Percentiles rank a stretch among this genome's conserved stretches.
Evolutionary conservation across 164 flowering plant genomes (phyloP).

Genomic region (Euptelea pleiosperma): DNA sequence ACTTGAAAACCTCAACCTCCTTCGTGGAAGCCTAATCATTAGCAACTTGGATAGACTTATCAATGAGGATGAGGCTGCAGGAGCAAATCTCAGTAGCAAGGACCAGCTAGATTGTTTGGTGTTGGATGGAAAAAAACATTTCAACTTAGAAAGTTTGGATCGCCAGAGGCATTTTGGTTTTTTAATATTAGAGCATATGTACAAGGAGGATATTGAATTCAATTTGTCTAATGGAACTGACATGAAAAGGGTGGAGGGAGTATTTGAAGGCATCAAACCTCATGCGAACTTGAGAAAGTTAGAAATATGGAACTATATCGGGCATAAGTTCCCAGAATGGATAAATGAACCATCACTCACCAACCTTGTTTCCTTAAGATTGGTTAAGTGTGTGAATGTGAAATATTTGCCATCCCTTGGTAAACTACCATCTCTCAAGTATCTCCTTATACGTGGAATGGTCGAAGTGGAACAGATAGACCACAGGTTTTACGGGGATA

Average conservation of each 20-base stretch:
- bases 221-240: not conserved
- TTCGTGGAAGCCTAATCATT: too few species aligned
- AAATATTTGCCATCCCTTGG: not conserved
- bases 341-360: not conserved
- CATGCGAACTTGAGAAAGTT: not conserved
- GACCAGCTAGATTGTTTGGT: too few species aligned
- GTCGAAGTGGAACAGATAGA: not conserved
- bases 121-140: too few species aligned
- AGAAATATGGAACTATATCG: constrained; percentile 1
- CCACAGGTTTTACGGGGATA: not conserved
- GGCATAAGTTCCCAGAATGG: not conserved
- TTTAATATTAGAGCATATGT: too few species aligned
- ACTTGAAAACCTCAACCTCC: not conserved
- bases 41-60: too few species aligned
- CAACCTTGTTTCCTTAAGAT: not conserved
- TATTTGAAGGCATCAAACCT: not conserved
- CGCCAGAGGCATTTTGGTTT: too few species aligned
- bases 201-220: too few species aligned
- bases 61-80: too few species aligned
- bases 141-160: too few species aligned
- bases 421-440: constrained; percentile 1
- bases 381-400: not conserved
- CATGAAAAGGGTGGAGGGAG: not conserved
- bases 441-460: not conserved
- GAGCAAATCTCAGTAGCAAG: too few species aligned